phyloP scores from a whole-genome alignment of 176 grass and related monocot genomes.

The Triticum dicoccoides region DNA sequence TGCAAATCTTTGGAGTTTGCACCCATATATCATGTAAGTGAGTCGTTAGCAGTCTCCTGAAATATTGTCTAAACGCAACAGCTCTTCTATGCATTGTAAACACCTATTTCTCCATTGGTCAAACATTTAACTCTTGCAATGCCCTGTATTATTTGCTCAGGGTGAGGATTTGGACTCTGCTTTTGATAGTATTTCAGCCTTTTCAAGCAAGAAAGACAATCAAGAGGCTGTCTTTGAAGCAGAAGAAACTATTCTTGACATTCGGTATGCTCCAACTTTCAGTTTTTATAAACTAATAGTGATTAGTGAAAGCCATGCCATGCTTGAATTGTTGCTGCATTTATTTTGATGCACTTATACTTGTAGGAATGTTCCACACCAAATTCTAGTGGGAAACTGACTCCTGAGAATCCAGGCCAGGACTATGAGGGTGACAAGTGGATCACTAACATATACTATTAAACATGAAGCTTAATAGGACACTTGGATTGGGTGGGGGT shows the following conservation, averaged over 20 bases:
- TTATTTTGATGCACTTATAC: background rate
- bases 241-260: conserved; percentile 90
- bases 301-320: background rate
- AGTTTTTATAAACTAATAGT: conserved; percentile 4
- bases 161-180: conserved; percentile 97
- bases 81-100: background rate
- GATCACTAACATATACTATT: background rate
- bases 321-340: conserved; percentile 18
- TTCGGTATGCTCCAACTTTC: conserved; percentile 56
- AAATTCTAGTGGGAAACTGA: background rate
- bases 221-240: conserved; percentile 88
- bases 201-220: conserved; percentile 84
- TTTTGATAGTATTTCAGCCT: conserved; percentile 98
- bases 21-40: background rate
- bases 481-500: background rate
- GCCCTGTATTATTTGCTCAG: conserved; percentile 24
- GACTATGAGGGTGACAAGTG: background rate
- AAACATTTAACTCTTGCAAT: conserved; percentile 9
- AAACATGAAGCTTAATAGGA: background rate
- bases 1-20: background rate
- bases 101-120: background rate
- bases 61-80: background rate
- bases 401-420: background rate
- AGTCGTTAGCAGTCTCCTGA: background rate
- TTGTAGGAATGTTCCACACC: background rate